phyloP scores from a whole-genome alignment of 441 rosid genomes.

The Rhodomyrtus psidioides region DNA sequence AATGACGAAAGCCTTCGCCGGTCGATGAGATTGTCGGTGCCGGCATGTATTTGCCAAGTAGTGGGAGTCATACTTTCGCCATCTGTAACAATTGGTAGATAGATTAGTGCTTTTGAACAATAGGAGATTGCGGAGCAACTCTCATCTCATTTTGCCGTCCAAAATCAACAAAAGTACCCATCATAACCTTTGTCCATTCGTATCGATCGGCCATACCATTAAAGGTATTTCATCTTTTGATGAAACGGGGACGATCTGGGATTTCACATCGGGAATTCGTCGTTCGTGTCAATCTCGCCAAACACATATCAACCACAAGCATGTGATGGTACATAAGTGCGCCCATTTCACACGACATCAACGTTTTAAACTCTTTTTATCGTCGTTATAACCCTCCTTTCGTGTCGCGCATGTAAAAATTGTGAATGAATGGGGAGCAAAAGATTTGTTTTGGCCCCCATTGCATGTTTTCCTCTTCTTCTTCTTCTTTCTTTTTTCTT shows the following conservation, averaged over 20 bases:
- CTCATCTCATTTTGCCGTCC: too few relatives aligned
- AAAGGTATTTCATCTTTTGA: too few relatives aligned
- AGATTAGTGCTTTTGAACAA: not conserved
- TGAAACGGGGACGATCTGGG: not conserved
- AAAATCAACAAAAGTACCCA: not conserved
- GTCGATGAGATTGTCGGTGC: fast-evolving
- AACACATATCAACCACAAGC: not conserved
- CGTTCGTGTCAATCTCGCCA: not conserved
- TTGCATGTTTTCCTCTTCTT: too few relatives aligned
- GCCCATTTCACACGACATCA: not conserved
- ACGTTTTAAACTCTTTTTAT: not conserved
- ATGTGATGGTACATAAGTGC: not conserved
- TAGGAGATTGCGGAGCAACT: not conserved
- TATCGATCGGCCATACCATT: not conserved
- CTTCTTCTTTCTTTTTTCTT: too few relatives aligned
- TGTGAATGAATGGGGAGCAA: not conserved
- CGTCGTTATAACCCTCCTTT: not conserved
- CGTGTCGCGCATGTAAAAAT: not conserved
- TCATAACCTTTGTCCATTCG: not conserved
- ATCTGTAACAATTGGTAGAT: not conserved
- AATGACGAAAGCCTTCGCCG: not conserved
- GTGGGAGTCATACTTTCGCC: not conserved
- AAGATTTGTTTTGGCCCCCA: too few relatives aligned
- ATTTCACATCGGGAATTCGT: not conserved
- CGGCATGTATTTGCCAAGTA: not conserved